Base-by-base conservation (phyloP, 73 alveolate species). In the Symbiodinium natans region DNA sequence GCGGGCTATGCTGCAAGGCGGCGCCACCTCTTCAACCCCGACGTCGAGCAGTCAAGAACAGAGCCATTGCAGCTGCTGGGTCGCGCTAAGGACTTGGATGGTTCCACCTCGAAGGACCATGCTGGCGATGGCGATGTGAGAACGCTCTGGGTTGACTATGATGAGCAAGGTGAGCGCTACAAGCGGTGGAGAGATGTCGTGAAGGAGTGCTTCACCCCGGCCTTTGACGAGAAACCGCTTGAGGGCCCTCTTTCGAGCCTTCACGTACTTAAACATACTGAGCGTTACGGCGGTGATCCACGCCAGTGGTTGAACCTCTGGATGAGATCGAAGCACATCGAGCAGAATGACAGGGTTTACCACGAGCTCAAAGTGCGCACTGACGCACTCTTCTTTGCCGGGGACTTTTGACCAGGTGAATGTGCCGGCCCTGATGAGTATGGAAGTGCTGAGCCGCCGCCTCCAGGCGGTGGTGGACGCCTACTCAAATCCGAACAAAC, bases 61-160 rank as follows among this genome's bases (percentile, higher is more conserved):
- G 13, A 5, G 21, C 63, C 63, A 5, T 17, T 5, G 21, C 2
- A 48, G 63, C 5, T 6, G 5, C 36, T 27, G 9, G 31, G 36
- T 1, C 38, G 27, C 2, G 38, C 31, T 59, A 34, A 17, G 5
- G 59, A 46, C 59, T 46, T 46, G 59, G 4, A 1, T 0, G 77
- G 7, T n/a, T 1, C 5, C 36, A 34, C 4, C 15, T 1, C 77
- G 15, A 59, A 3, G 77, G 88, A 17, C 88, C 13, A 74, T 3
- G 86, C 7, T 11, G 92, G 9, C 25, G 41, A 56, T 43, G 93
- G n/a, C 41, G 95, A 89, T 21, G 46, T 89, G 15, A 68, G 95
- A 42, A 89, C 95, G 27, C 48, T 89, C 7, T 59, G 87, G 95
- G 86, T 89, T 5, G 95, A 89, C 75, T 89, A 25, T 68, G 95